These are phyloP conservation scores for Lignosus rhinocerotis DNA, from an alignment of 1,284 basidiomycete genomes.

Conservation along the genomic window DNA sequence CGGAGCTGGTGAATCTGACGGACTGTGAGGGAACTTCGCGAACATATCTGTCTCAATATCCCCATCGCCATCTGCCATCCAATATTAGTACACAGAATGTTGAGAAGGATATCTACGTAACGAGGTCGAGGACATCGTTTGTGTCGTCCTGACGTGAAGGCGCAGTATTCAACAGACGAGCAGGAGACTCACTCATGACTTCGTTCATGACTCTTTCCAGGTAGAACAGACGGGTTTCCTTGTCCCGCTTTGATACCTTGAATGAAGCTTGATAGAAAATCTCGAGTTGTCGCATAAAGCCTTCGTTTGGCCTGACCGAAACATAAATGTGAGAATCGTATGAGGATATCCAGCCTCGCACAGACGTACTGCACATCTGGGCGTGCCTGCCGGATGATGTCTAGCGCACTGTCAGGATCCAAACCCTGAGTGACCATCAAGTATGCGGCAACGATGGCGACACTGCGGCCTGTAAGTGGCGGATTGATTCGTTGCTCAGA, in stretches of 20 bases:
- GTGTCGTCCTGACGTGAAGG: not conserved
- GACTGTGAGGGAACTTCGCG: slow-evolving; percentile 69
- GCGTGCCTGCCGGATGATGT: slow-evolving; percentile 63
- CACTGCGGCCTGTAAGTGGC: slow-evolving; percentile 62
- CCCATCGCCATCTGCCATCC: slow-evolving; percentile 68
- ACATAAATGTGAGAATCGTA: not conserved
- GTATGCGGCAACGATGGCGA: slow-evolving; percentile 82
- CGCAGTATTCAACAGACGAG: slow-evolving; percentile 5
- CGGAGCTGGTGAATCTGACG: slow-evolving; percentile 58
- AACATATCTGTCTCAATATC: slow-evolving; percentile 70
- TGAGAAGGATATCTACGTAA: too few relatives aligned
- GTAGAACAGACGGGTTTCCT: slow-evolving; percentile 78
- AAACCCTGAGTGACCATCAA: slow-evolving; percentile 75
- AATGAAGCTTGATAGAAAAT: slow-evolving; percentile 75
- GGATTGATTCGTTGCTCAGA: not conserved
- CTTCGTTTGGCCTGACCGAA: slow-evolving; percentile 69
- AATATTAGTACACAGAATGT: not conserved
- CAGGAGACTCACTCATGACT: slow-evolving; percentile 67
- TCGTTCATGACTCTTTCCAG: slow-evolving; percentile 73
- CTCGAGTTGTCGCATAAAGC: slow-evolving; percentile 77
- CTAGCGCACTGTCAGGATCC: slow-evolving; percentile 66
- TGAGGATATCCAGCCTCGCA: not conserved
- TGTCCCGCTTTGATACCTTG: slow-evolving; percentile 68
- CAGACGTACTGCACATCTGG: slow-evolving; percentile 66
- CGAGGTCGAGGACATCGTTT: too few relatives aligned